Evolutionary conservation across 352 stramenopile species (phyloP).

Genomic region (Pythium monospermum): DNA sequence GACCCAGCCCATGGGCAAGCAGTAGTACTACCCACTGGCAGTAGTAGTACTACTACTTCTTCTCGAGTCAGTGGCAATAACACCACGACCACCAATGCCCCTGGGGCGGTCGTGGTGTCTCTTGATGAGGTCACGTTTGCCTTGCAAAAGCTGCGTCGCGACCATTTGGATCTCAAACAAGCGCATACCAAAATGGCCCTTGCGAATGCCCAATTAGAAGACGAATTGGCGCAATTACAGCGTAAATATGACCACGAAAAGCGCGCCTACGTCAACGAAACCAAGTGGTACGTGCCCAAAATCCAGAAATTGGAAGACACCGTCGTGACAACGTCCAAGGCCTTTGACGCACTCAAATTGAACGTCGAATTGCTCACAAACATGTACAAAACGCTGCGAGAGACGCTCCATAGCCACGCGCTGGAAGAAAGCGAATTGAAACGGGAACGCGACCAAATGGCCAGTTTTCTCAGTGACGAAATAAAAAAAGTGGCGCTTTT

Average conservation of each 20-base stretch:
- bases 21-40: too few relatives aligned
- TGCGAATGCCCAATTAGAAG: conserved; percentile 69
- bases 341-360: conserved; percentile 73
- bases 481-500: conserved; percentile 77
- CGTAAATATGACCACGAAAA: conserved; percentile 66
- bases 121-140: conserved; percentile 61
- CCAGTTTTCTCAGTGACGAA: conserved; percentile 43
- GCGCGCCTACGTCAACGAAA: conserved; percentile 56
- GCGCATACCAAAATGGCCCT: conserved; percentile 55
- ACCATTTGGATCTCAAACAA: conserved; percentile 54
- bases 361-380: conserved; percentile 84
- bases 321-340: conserved; percentile 44
- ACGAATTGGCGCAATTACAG: conserved; percentile 63
- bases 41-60: neutral
- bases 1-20: too few relatives aligned
- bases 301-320: conserved; percentile 74
- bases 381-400: conserved; percentile 75
- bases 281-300: conserved; percentile 62
- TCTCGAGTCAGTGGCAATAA: neutral
- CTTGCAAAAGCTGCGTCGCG: conserved; percentile 71
- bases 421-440: conserved; percentile 59
- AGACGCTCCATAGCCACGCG: conserved; percentile 43
- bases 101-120: too few relatives aligned
- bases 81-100: neutral
- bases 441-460: conserved; percentile 48